Percentiles rank a stretch among this genome's conserved stretches.
phyloP scores from a whole-genome alignment of 495 filamentous ascomycete species.

The Talaromyces adpressus region DNA sequence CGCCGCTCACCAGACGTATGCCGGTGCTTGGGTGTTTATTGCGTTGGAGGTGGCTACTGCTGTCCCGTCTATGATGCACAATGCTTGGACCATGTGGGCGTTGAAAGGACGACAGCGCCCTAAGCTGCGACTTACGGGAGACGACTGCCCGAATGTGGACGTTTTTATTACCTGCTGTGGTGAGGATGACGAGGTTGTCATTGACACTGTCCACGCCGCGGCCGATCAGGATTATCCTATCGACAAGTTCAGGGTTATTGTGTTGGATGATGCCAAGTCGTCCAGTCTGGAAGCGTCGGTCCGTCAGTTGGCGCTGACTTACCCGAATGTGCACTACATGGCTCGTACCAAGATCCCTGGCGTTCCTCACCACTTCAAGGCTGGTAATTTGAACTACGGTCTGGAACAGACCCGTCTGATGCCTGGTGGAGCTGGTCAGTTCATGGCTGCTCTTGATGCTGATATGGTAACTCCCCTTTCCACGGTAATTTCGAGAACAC shows the following conservation, averaged over 20 bases:
- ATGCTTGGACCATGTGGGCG: conserved; percentile 35
- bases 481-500: not conserved
- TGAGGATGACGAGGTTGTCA: conserved; percentile 45
- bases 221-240: conserved; percentile 41
- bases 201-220: conserved; percentile 45
- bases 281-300: conserved; percentile 24
- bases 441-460: conserved; percentile 45
- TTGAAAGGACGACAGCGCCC: conserved; percentile 31
- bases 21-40: conserved; percentile 35
- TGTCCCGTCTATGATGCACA: conserved; percentile 35
- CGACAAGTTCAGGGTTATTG: conserved; percentile 40
- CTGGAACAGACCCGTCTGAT: conserved; percentile 27
- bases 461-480: conserved; percentile 36
- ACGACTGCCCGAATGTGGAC: conserved; percentile 41
- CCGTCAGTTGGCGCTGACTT: conserved; percentile 17
- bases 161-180: conserved; percentile 44
- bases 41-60: conserved; percentile 29
- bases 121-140: conserved; percentile 33
- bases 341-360: conserved; percentile 39
- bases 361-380: conserved; percentile 47
- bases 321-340: conserved; percentile 41
- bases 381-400: conserved; percentile 47
- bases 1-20: conserved; percentile 15
- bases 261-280: conserved; percentile 44
- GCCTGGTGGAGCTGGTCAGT: conserved; percentile 35